These are phyloP conservation scores for Puccinia coronata DNA, from an alignment of 1,284 basidiomycete species.

Conservation along the genomic window DNA sequence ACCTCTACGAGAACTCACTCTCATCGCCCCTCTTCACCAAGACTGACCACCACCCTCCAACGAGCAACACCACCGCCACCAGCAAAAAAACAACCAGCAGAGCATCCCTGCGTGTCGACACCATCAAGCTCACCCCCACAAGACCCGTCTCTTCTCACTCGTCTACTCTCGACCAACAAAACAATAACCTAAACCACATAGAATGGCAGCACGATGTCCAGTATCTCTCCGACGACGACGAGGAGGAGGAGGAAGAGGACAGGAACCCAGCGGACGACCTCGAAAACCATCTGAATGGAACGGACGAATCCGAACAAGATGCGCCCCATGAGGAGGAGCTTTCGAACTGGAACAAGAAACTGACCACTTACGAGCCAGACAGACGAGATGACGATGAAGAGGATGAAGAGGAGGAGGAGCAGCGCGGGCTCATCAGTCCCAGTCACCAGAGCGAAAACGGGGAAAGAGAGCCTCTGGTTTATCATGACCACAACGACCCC, in stretches of 20 bases:
- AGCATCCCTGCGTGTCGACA: not conserved
- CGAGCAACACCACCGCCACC: not conserved
- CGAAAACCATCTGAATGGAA: constrained; percentile 9
- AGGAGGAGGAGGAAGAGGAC: not conserved
- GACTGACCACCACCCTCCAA: not conserved
- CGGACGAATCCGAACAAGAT: constrained; percentile 13
- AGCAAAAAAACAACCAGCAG: not conserved
- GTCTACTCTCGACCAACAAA: constrained; percentile 9
- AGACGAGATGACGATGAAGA: not conserved
- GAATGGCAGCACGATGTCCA: not conserved
- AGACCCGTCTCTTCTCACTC: not conserved
- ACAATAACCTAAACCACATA: not conserved
- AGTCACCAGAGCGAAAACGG: not conserved
- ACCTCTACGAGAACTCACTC: constrained; percentile 20
- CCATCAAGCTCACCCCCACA: not conserved
- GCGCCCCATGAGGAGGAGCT: not conserved
- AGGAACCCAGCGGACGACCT: constrained; percentile 12
- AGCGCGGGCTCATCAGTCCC: not conserved
- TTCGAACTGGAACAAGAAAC: not conserved
- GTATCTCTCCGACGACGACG: not conserved
- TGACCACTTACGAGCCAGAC: not conserved
- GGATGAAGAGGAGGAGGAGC: not conserved
- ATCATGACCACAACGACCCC: not conserved
- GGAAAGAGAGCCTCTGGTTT: constrained; percentile 2
- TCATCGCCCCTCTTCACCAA: constrained; percentile 10